phyloP scores from a whole-genome alignment of 495 filamentous ascomycete species.

The Penicillium antarcticum region DNA sequence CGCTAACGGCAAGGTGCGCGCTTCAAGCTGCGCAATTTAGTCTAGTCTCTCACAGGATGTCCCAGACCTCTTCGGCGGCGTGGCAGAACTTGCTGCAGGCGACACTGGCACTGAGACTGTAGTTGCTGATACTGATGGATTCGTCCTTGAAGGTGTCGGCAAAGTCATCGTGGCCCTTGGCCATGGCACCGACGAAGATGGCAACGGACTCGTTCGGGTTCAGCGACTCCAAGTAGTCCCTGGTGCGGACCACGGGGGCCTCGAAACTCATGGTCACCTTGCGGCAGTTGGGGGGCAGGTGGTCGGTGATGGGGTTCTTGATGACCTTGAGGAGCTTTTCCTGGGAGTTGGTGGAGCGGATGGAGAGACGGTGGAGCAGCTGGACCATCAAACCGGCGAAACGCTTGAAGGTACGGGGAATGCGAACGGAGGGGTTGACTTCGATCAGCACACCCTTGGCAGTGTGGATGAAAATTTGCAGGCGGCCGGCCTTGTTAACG shows the following conservation, averaged over 20 bases:
- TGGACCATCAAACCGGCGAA: slow-evolving; percentile 99
- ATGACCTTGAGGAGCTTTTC: slow-evolving; percentile 98
- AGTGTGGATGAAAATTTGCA: slow-evolving; percentile 98
- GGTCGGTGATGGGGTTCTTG: slow-evolving; percentile 94
- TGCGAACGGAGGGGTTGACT: slow-evolving; percentile 93
- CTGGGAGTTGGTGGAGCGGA: slow-evolving; percentile 90
- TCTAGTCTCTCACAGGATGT: slow-evolving; percentile 62
- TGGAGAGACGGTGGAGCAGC: slow-evolving; percentile 92
- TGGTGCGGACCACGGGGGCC: slow-evolving; percentile 76
- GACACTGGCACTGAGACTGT: slow-evolving; percentile 92
- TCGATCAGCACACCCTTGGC: slow-evolving; percentile 96
- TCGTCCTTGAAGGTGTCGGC: slow-evolving; percentile 94
- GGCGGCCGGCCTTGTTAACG: slow-evolving; percentile 93
- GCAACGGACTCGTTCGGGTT: slow-evolving; percentile 85
- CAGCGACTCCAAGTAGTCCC: slow-evolving; percentile 81
- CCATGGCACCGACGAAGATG: slow-evolving; percentile 98
- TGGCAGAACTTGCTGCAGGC: slow-evolving; percentile 99
- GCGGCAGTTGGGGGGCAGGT: slow-evolving; percentile 93
- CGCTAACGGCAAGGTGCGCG: slow-evolving; percentile 10
- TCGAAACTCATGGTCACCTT: slow-evolving; percentile 96
- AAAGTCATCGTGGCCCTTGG: slow-evolving; percentile 93
- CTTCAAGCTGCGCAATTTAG: slow-evolving; percentile 11
- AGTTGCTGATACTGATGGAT: slow-evolving; percentile 96
- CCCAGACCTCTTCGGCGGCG: slow-evolving; percentile 94
- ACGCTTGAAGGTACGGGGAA: slow-evolving; percentile 97